Conservation (phyloP, 306 rosid species). For the Geum urbanum region DNA sequence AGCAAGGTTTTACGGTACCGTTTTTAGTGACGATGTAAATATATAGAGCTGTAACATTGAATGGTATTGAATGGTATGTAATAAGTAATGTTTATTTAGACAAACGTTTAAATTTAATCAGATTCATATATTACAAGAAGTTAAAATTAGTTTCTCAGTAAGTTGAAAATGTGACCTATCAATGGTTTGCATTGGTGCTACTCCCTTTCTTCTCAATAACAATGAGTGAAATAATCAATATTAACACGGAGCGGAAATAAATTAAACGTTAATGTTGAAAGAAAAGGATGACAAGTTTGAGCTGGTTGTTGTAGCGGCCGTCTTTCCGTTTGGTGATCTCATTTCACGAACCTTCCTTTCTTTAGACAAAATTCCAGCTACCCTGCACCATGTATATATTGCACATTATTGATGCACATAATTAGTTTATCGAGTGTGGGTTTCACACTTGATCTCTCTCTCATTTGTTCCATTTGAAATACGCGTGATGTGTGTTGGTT, state of each 20-base stretch:
- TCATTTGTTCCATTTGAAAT: no score
- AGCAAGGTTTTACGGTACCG: no score
- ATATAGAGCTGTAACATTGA: not conserved
- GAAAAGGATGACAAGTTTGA: constrained; percentile 1
- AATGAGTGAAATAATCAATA: not conserved
- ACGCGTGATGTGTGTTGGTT: no score
- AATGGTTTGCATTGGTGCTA: not conserved
- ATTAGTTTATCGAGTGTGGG: not conserved
- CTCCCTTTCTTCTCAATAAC: not conserved
- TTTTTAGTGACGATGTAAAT: no score
- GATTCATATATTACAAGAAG: not conserved
- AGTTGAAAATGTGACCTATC: not conserved
- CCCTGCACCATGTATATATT: not conserved
- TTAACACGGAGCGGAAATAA: no score
- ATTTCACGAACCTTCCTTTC: constrained; percentile 13
- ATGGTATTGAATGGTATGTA: not conserved
- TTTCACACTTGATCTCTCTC: no score
- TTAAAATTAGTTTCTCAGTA: not conserved
- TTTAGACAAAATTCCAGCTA: constrained; percentile 6
- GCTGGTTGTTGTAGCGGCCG: not conserved
- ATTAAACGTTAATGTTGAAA: not conserved
- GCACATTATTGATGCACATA: not conserved
- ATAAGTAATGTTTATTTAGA: not conserved
- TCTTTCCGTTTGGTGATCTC: constrained; percentile 8
- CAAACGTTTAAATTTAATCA: not conserved